Base-by-base conservation (phyloP, 164 flowering plant genomes). In the Chimonanthus salicifolius region DNA sequence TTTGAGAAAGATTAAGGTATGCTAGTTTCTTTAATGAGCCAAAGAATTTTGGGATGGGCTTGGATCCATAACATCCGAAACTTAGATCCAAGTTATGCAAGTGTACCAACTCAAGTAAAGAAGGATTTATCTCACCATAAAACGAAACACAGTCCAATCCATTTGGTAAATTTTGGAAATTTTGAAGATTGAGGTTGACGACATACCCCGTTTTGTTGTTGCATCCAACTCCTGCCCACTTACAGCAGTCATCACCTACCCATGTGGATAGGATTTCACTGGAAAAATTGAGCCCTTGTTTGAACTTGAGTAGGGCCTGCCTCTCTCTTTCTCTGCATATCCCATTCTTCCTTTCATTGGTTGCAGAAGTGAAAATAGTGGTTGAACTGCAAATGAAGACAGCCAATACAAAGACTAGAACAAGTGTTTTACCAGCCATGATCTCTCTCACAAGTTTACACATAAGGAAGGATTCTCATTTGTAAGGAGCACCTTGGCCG, bases 41-140 rank as follows among this genome's bases (percentile, higher is more conserved):
- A 0, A 77, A 4, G 68, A 62, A 72, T 7, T 50, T 47, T 62
- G 79, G 79, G 33, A 77, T 72, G 8, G 47, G 3, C 4, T 5
- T 72, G 3, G 62, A 76, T 2, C 44, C 45, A 20, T 72, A 77
- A 49, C 16, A 8, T 47, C 69, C 72, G 9, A 10, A 0, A 46
- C 79, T 77, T 54, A 72, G 45, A 49, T 77, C 75, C 64, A 77
- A 62, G 54, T 58, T 11, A 1, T 64, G 50, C 10, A 77, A 67
- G 9, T 78, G 43, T n/a, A 65, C 71, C 49, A 78, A 48, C 9
- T 78, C 74, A 5, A 74, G 48, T 20, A 78, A 49, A 50, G 74
- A 62, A 46, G 67, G 67, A 70, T 65, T 68, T 49, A 77, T 20
- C 20, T 62, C 16, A 11, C 79, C 79, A 11, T 69, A 15, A n/a